phyloP scores from a whole-genome alignment of 2,329 filamentous ascomycete genomes.

The Pseudogymnoascus sp. region DNA sequence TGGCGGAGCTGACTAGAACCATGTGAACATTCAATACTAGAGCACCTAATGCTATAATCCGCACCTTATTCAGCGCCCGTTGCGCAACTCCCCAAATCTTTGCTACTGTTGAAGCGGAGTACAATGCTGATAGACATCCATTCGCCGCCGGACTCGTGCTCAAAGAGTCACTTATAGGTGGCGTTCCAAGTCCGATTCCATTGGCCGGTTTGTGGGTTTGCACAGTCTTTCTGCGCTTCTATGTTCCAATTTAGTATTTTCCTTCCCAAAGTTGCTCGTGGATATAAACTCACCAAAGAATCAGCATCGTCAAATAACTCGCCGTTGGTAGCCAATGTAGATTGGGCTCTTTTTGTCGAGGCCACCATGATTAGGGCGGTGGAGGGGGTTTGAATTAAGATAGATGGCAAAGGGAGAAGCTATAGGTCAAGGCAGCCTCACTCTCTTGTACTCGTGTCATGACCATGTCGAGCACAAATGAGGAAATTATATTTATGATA shows the following conservation, averaged over 20 bases:
- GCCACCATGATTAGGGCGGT: neutral
- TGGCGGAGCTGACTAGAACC: constrained; percentile 16
- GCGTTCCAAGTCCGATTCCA: neutral
- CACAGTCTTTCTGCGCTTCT: neutral
- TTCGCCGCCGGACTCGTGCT: neutral
- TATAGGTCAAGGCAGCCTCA: neutral
- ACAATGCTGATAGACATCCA: constrained; percentile 17
- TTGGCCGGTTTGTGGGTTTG: neutral
- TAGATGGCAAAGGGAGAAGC: neutral
- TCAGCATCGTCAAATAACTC: neutral
- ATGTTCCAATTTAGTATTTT: neutral
- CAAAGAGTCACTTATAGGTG: neutral
- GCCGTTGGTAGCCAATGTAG: neutral
- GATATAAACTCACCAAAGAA: neutral
- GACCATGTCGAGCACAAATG: neutral
- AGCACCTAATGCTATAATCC: neutral
- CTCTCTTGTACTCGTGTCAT: neutral
- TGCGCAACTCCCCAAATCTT: constrained; percentile 25
- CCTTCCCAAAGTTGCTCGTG: neutral
- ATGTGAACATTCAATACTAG: constrained; percentile 14
- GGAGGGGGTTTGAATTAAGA: neutral
- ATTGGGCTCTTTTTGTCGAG: neutral
- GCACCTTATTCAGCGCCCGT: constrained; percentile 16
- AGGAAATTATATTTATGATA: neutral
- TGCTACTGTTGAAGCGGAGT: constrained; percentile 19